A percentile compares a stretch with the other conserved stretches of the same genome.
Conservation (phyloP, 2,329 filamentous ascomycete genomes). For the Trichoderma breve region DNA sequence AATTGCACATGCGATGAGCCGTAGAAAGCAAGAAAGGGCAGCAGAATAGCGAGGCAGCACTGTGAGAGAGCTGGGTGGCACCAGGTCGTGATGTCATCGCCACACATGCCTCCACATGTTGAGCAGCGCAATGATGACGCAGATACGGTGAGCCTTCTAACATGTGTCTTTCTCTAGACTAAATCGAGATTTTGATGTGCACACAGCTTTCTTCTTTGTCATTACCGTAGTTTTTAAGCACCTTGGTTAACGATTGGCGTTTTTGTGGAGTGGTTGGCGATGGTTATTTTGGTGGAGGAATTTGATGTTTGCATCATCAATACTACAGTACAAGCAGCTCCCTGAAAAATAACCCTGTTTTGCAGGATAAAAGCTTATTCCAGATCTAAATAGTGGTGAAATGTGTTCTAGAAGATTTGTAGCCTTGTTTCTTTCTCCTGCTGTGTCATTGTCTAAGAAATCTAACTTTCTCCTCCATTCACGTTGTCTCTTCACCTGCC, state of each 20-base stretch:
- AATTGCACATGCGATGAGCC: background rate
- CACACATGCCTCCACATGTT: constrained; percentile 13
- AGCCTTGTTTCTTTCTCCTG: background rate
- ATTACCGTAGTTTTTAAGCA: background rate
- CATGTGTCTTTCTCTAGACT: background rate
- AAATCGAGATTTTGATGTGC: background rate
- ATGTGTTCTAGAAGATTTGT: background rate
- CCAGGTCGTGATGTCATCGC: constrained; percentile 21
- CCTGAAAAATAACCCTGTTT: background rate
- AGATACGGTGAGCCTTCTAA: background rate
- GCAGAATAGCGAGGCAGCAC: background rate
- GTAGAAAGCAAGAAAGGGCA: background rate
- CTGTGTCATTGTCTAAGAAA: background rate
- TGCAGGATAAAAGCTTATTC: background rate
- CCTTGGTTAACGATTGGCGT: background rate
- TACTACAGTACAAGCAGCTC: background rate
- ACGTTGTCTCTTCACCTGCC: background rate
- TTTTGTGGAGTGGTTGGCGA: background rate
- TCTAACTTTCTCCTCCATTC: background rate
- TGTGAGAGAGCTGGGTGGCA: background rate
- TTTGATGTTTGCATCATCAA: background rate
- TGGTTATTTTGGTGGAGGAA: background rate
- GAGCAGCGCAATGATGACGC: constrained; percentile 21
- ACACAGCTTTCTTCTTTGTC: background rate
- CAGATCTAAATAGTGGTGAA: background rate